Base-by-base conservation (phyloP, 306 rosid genomes). In the Comarum palustre region DNA sequence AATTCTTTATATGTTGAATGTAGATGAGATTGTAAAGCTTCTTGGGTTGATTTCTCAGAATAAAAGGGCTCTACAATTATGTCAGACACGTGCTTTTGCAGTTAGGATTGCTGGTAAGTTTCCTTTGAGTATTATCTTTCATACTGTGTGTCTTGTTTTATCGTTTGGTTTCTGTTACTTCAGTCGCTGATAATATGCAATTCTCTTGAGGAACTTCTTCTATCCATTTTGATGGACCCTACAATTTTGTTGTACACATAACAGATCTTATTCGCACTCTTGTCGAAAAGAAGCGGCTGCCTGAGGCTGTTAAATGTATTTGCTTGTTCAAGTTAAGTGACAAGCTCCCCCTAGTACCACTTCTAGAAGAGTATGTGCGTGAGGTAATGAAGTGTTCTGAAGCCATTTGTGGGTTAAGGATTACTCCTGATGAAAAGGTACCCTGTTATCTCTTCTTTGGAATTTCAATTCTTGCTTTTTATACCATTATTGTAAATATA, bases 251-350 rank as follows among this genome's bases (percentile, higher is more conserved):
- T 73, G 46, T 66, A 29, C 34, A 6, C 51, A 27, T 31, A 11
- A 10, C 86, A 90, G 93, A 71, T 61, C 66, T 86, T 81, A 76
- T 87, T 73, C 70, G 72, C 60, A 74, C 62, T 61, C 86, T 84
- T 32, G 52, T 83, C 47, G 51, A 52, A 60, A 82, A 61, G 80
- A 79, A 77, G 70, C 84, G 73, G 66, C n/a, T 61, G 58, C 19
- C 77, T 5, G 83, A 65, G 78, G 96, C 92, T 62, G 85, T 86
- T 46, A 81, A 80, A 80, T 85, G 82, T 77, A 66, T 83, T 59
- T 87, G 82, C 60, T 78, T 86, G 50, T 83, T 79, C 54, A 75
- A 81, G 72, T 76, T 87, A 80, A 65, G 72, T 41, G 79, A 73
- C 81, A 74, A 67, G 73, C 68, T 84, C 75, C 39, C 69, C 24